Evolutionary conservation across 176 grass and related monocot genomes (phyloP), one percentile per base, ranked within the genome.

Genomic region (Cenchrus purpureus): DNA sequence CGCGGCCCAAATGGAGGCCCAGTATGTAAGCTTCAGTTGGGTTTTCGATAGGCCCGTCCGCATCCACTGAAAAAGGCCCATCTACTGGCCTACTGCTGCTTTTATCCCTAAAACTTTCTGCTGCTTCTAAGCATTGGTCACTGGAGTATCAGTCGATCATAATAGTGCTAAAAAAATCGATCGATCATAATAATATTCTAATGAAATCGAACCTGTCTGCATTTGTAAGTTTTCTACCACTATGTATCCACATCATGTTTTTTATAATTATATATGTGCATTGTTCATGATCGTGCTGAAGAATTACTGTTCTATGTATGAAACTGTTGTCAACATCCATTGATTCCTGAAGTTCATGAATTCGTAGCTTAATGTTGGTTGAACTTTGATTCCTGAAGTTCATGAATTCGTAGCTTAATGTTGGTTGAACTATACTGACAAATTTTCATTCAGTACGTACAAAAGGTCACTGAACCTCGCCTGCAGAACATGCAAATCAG

Each of bases 41-140:
- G 80, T 88, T 2, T 78, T 88, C 31, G 65, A 83, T 28, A 77
- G 65, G 55, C 48, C 73, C 2, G 54, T 88, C n/a, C 48, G 79
- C 6, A 16, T 58, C 68, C 48, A 71, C 44, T 48, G 68, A 71
- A 49, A 4, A 13, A 51, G 49, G 10, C 10, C 49, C 49, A 51
- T 2, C 10, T 11, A 50, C 37, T 40, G 2, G 34, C 7, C 8
- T 51, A 12, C 49, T 51, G 49, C 49, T 12, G 49, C 22, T 31
- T 48, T 10, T 49, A 25, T 71, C 68, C 44, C 10, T 48, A 63
- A 71, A 48, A 50, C 49, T 51, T 40, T 46, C 19, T 49, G 19
- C 10, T 46, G 42, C 16, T 53, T 51, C 49, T 51, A 46, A 46
- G 45, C 8, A 8, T 9, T 8, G 8, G 45, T 46, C 37, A 46